Percentiles rank a stretch among this genome's conserved stretches.
Evolutionary conservation across 176 grass and related monocot genomes (phyloP).

Genomic region (Lolium perenne): DNA sequence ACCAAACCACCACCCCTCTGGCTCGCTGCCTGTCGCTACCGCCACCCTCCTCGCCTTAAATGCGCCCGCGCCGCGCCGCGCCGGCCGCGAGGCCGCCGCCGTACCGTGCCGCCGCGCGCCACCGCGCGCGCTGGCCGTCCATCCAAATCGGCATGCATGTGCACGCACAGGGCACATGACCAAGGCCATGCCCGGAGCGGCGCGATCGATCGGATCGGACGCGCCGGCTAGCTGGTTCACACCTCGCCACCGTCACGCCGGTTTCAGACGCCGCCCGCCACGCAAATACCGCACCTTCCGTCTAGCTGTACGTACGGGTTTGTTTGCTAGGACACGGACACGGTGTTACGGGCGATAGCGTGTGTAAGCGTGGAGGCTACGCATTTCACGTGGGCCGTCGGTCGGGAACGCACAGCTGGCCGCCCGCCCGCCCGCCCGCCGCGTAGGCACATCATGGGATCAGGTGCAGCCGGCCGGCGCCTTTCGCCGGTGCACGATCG

Average conservation of each 20-base stretch:
- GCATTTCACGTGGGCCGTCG: slow-evolving; percentile 3
- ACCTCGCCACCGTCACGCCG: not conserved
- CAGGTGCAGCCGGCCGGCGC: not conserved
- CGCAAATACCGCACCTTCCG: no score
- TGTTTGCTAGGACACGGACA: not conserved
- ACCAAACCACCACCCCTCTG: not conserved
- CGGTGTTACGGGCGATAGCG: not conserved
- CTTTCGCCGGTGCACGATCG: not conserved
- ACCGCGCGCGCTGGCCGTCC: no score
- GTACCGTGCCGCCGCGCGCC: not conserved
- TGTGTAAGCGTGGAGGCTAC: not conserved
- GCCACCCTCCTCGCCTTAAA: not conserved
- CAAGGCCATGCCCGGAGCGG: not conserved
- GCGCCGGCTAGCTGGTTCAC: not conserved
- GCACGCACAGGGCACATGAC: no score
- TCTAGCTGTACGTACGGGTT: not conserved
- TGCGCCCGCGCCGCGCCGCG: slow-evolving; percentile 24
- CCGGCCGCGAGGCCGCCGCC: slow-evolving; percentile 18
- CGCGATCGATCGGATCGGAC: not conserved
- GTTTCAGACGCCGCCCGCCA: slow-evolving; percentile 20
- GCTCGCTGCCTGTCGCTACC: not conserved
- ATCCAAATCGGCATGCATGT: no score
- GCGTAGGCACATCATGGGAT: no score
- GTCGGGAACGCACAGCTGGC: not conserved
- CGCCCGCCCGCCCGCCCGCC: no score